Conservation (phyloP, 1,284 basidiomycete genomes). For the Ganoderma sinense region DNA sequence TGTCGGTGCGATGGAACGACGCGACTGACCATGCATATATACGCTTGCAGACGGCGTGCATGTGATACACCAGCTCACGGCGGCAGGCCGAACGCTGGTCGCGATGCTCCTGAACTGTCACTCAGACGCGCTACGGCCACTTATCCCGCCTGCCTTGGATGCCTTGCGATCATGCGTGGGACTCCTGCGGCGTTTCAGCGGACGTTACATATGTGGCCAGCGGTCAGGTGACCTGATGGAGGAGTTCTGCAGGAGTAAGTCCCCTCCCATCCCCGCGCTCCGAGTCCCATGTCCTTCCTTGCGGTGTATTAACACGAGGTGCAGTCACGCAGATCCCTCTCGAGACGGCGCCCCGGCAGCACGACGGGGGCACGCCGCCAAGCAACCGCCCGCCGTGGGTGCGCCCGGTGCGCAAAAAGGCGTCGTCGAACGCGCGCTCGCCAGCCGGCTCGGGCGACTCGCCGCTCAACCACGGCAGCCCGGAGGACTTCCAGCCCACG, state of each 20-base stretch:
- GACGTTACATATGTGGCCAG: constrained; percentile 85
- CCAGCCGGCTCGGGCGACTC: constrained; percentile 53
- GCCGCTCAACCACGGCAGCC: constrained; percentile 64
- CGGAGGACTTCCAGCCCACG: constrained; percentile 67
- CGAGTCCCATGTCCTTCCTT: neutral
- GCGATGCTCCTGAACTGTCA: constrained; percentile 86
- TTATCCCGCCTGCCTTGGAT: constrained; percentile 84
- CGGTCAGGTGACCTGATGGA: constrained; percentile 91
- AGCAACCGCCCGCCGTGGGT: constrained; percentile 82
- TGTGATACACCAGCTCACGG: constrained; percentile 91
- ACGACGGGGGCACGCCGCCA: constrained; percentile 49
- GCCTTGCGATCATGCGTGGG: constrained; percentile 87
- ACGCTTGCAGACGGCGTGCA: constrained; percentile 79
- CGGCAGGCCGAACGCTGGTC: constrained; percentile 89
- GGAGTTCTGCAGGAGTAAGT: constrained; percentile 89
- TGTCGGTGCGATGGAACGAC: constrained; percentile 7
- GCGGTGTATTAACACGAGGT: neutral
- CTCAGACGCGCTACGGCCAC: constrained; percentile 67
- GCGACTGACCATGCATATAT: constrained; percentile 5
- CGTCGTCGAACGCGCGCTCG: constrained; percentile 51
- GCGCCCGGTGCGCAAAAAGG: constrained; percentile 84
- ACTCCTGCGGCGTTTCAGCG: constrained; percentile 80
- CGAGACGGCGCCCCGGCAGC: constrained; percentile 58
- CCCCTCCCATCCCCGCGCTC: neutral
- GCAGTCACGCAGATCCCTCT: constrained; percentile 89